These are phyloP conservation scores for Stachybotrys elegans DNA, from an alignment of 2,329 filamentous ascomycete genomes.

Conservation along the genomic window DNA sequence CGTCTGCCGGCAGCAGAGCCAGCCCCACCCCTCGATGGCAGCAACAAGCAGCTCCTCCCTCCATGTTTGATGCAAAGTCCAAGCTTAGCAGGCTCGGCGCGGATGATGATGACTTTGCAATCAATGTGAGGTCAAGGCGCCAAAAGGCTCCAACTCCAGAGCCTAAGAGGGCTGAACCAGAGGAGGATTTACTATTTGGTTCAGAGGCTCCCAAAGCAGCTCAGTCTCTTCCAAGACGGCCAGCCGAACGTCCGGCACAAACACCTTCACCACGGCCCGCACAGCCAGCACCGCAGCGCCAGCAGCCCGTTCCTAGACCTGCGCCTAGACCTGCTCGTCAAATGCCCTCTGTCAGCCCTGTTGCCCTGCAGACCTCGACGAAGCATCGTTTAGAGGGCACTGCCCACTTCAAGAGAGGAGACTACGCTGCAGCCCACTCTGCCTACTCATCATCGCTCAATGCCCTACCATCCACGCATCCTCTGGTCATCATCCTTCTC, in stretches of 20 bases:
- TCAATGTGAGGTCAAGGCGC: slow-evolving; percentile 82
- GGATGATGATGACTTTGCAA: slow-evolving; percentile 76
- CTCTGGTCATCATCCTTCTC: slow-evolving; percentile 79
- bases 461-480: slow-evolving; percentile 71
- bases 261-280: slow-evolving; percentile 26
- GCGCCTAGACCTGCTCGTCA: slow-evolving; percentile 48
- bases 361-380: slow-evolving; percentile 70
- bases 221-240: slow-evolving; percentile 29
- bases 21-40: slow-evolving; percentile 56
- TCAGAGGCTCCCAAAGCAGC: slow-evolving; percentile 29
- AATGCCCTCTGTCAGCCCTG: slow-evolving; percentile 63
- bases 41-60: slow-evolving; percentile 36
- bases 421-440: slow-evolving; percentile 80
- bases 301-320: slow-evolving; percentile 10
- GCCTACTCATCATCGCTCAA: slow-evolving; percentile 75
- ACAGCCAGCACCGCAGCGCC: slow-evolving; percentile 29
- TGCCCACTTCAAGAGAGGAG: slow-evolving; percentile 87
- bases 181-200: slow-evolving; percentile 61
- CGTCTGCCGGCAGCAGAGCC: slow-evolving; percentile 38
- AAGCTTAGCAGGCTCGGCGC: slow-evolving; percentile 67
- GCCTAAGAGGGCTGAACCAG: slow-evolving; percentile 32
- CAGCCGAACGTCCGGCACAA: slow-evolving; percentile 31
- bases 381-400: slow-evolving; percentile 75
- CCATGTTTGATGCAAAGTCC: slow-evolving; percentile 30
- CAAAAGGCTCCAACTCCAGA: slow-evolving; percentile 54